Conservation (phyloP, 345 rosid genomes). For the Geranium rotundifolium region DNA sequence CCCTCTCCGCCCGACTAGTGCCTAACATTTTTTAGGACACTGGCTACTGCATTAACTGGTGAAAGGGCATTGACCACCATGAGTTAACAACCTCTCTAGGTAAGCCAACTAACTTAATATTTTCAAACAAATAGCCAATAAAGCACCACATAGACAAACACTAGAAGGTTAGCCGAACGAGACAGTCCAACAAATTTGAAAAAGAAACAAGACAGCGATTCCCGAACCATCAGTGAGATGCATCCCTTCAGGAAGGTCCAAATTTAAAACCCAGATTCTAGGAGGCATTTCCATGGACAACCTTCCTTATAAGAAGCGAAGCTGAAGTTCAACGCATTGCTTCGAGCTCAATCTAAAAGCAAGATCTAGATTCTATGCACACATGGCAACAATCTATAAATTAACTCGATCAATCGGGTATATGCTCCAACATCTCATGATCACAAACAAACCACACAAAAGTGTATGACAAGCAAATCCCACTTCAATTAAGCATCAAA, state of each 20-base stretch:
- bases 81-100: not conserved
- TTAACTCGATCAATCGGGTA: too few relatives aligned
- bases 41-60: not conserved
- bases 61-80: not conserved
- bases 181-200: not conserved
- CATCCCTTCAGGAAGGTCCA: too few relatives aligned
- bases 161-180: not conserved
- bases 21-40: too few relatives aligned
- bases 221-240: too few relatives aligned
- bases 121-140: not conserved
- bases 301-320: not conserved
- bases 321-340: not conserved
- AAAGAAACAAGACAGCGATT: not conserved
- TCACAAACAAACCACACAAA: too few relatives aligned
- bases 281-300: too few relatives aligned
- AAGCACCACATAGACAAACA: not conserved
- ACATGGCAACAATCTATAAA: not conserved
- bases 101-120: not conserved
- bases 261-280: too few relatives aligned
- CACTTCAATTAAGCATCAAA: not conserved
- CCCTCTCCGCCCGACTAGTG: too few relatives aligned
- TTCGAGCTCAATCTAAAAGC: not conserved
- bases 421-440: not conserved
- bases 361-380: not conserved
- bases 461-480: not conserved